Percentiles rank a stretch among this genome's conserved stretches.
Evolutionary conservation across 2,329 filamentous ascomycete genomes (phyloP).

Genomic region (Aspergillus sp.): DNA sequence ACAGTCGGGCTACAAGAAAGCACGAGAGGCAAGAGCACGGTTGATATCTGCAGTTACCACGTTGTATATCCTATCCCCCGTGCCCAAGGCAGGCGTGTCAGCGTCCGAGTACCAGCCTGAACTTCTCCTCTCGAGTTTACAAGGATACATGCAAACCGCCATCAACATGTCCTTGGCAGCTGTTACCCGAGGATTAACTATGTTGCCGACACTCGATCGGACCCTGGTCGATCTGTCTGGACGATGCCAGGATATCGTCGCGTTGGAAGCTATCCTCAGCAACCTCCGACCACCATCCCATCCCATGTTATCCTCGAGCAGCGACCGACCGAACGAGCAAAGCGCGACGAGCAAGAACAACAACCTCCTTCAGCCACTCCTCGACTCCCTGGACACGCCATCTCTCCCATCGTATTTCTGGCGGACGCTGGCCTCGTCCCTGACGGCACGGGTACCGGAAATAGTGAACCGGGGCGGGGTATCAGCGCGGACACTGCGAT

Average conservation of each 20-base stretch:
- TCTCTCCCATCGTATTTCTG: constrained; percentile 90
- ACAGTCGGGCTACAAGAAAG: constrained; percentile 51
- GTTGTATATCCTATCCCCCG: constrained; percentile 77
- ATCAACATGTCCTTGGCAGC: constrained; percentile 73
- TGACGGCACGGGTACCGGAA: constrained; percentile 75
- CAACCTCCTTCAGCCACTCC: constrained; percentile 66
- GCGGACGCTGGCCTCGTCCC: constrained; percentile 75
- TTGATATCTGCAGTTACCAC: constrained; percentile 70
- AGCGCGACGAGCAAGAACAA: constrained; percentile 28
- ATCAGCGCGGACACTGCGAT: constrained; percentile 71
- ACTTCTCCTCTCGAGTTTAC: constrained; percentile 69
- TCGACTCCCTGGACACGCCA: constrained; percentile 77
- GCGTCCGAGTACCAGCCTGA: constrained; percentile 56
- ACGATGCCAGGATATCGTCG: constrained; percentile 87
- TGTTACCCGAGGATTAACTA: constrained; percentile 69
- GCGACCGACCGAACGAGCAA: constrained; percentile 24
- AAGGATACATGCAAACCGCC: constrained; percentile 75
- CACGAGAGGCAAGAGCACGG: constrained; percentile 69
- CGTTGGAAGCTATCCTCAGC: constrained; percentile 72
- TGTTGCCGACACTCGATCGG: constrained; percentile 75
- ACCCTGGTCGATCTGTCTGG: constrained; percentile 76
- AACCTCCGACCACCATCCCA: constrained; percentile 64
- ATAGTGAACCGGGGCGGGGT: constrained; percentile 79
- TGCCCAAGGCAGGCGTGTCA: constrained; percentile 45
- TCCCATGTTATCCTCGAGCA: constrained; percentile 51